Conservation (phyloP, 129 eudicot species). For the Flaveria robusta region DNA sequence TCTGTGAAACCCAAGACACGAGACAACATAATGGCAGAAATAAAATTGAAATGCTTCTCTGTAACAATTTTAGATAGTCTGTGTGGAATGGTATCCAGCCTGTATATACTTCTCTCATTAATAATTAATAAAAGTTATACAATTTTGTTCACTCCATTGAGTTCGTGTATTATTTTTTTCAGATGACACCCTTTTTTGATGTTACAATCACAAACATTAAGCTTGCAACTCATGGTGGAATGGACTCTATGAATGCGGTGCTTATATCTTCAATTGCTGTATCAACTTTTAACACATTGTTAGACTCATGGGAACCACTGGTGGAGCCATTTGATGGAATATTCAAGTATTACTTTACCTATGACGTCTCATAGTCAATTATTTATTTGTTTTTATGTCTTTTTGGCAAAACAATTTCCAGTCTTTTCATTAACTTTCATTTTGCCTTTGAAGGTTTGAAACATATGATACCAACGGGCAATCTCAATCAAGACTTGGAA, state of each 20-base stretch:
- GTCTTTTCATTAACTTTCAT: constrained; percentile 20
- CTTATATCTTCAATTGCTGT: constrained; percentile 84
- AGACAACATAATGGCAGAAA: constrained; percentile 91
- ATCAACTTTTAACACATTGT: constrained; percentile 81
- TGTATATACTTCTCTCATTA: constrained; percentile 8
- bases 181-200: constrained; percentile 97
- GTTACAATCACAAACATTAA: constrained; percentile 83
- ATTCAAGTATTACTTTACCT: constrained; percentile 61
- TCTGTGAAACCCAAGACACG: constrained; percentile 71
- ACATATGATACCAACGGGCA: constrained; percentile 61
- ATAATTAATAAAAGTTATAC: not conserved
- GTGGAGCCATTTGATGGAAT: constrained; percentile 98
- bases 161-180: constrained; percentile 32
- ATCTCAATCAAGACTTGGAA: constrained; percentile 55
- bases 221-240: constrained; percentile 93
- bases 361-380: not conserved
- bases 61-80: constrained; percentile 82
- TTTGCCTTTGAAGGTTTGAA: constrained; percentile 64
- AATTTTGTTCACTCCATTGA: constrained; percentile 13
- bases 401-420: constrained; percentile 7
- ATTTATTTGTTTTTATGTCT: not conserved
- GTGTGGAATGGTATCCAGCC: constrained; percentile 78
- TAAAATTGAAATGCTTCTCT: constrained; percentile 83
- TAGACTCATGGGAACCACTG: constrained; percentile 98
- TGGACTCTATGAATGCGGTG: constrained; percentile 90